Percentiles rank a stretch among this genome's conserved stretches.
Conservation (phyloP, 108 stramenopile genomes). For the Nannochloropsis gaditana region DNA sequence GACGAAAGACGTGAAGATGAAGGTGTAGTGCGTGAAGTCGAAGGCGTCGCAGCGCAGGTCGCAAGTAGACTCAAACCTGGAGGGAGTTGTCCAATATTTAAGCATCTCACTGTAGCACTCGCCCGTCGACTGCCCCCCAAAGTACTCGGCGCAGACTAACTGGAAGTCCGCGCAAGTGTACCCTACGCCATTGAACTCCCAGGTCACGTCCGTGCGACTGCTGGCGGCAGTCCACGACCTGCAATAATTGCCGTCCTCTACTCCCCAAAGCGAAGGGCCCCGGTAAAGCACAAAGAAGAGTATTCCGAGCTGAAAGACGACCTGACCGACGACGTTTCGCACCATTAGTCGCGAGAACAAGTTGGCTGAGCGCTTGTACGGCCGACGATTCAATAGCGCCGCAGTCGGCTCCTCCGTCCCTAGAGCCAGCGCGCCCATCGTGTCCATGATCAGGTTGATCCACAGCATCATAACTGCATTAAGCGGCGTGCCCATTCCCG, state of each 20-base stretch:
- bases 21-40: slow-evolving; percentile 37
- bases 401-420: slow-evolving; percentile 87
- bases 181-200: background rate
- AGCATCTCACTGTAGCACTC: background rate
- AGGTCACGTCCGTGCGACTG: background rate
- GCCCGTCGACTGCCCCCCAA: background rate
- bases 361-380: slow-evolving; percentile 65
- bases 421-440: slow-evolving; percentile 86
- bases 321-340: slow-evolving; percentile 83
- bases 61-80: background rate
- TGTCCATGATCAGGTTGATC: slow-evolving; percentile 98
- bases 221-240: background rate
- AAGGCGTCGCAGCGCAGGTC: slow-evolving; percentile 20
- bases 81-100: background rate
- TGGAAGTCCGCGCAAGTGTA: slow-evolving; percentile 14
- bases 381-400: slow-evolving; percentile 66
- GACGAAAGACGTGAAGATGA: slow-evolving; percentile 58
- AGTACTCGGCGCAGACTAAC: background rate
- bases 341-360: slow-evolving; percentile 79
- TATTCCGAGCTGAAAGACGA: slow-evolving; percentile 65
- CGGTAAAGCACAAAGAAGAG: background rate
- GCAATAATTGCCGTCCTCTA: slow-evolving; percentile 20
- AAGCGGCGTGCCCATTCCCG: slow-evolving; percentile 72
- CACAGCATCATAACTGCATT: slow-evolving; percentile 93
- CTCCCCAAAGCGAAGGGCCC: slow-evolving; percentile 7